Conservation (phyloP, 2,329 filamentous ascomycete species). For the Epicoccum sorghinum region DNA sequence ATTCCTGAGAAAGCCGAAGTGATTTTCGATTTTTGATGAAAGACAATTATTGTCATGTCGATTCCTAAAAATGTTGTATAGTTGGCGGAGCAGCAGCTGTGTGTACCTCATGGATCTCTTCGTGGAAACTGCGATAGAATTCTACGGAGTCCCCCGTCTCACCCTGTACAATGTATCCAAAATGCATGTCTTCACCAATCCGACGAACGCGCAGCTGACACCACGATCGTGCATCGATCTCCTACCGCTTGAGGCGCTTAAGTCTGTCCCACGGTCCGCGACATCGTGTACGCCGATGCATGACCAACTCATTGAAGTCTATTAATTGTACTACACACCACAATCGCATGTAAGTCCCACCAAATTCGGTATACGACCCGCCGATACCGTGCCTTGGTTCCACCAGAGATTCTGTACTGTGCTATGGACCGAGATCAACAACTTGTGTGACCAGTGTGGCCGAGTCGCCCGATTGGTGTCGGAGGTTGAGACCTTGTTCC, state of each 20-base stretch:
- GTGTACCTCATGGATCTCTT: no score
- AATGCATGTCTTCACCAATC: background rate
- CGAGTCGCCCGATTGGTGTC: constrained; percentile 36
- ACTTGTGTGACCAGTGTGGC: constrained; percentile 21
- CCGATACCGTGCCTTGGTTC: background rate
- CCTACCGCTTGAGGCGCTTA: background rate
- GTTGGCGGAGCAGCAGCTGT: no score
- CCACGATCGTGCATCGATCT: background rate
- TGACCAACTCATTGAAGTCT: background rate
- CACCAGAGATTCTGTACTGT: constrained; percentile 26
- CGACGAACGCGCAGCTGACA: background rate
- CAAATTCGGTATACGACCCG: constrained; percentile 18
- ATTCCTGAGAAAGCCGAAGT: no score
- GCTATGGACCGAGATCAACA: constrained; percentile 2
- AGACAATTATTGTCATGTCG: no score
- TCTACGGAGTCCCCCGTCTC: no score
- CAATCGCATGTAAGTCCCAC: constrained; percentile 29
- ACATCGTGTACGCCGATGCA: constrained; percentile 5
- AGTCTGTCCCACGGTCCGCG: constrained; percentile 18
- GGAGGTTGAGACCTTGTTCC: background rate
- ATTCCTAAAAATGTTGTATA: no score
- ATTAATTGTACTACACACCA: constrained; percentile 4
- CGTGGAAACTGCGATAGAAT: no score
- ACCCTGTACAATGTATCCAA: background rate
- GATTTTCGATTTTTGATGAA: no score